A percentile compares a stretch with the other conserved stretches of the same genome.
These are phyloP conservation scores for Ceratocystis colombiana DNA, from an alignment of 2,329 filamentous ascomycete genomes.

Conservation along the genomic window DNA sequence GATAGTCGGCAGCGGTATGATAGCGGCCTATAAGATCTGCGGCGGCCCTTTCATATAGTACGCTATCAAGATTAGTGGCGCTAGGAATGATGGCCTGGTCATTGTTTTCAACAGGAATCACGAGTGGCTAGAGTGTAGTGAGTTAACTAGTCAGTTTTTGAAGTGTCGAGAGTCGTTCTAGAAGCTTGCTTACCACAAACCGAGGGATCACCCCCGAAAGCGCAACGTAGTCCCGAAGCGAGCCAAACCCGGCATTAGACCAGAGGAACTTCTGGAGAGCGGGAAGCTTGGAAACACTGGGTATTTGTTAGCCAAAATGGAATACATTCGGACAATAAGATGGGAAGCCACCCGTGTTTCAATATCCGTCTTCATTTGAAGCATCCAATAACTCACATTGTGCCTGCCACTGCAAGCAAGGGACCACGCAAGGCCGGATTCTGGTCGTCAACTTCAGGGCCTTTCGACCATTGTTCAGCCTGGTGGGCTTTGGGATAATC, in stretches of 20 bases:
- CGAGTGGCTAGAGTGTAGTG: slow-evolving; percentile 40
- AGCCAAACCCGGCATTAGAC: slow-evolving; percentile 25
- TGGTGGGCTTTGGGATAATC: slow-evolving; percentile 37
- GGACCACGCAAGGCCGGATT: slow-evolving; percentile 63
- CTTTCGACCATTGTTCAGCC: slow-evolving; percentile 34
- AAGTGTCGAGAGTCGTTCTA: slow-evolving; percentile 18
- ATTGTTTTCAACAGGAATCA: slow-evolving; percentile 41
- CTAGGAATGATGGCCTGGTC: slow-evolving; percentile 28
- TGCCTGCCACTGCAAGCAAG: slow-evolving; percentile 51
- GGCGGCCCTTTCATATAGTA: slow-evolving; percentile 37
- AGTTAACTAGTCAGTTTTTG: background rate
- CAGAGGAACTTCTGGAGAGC: slow-evolving; percentile 24
- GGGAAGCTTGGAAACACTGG: background rate
- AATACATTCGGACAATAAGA: background rate
- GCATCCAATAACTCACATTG: slow-evolving; percentile 41
- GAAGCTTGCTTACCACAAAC: slow-evolving; percentile 24
- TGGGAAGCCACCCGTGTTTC: background rate
- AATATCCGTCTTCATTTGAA: background rate
- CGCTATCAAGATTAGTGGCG: slow-evolving; percentile 36
- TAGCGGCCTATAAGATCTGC: slow-evolving; percentile 43
- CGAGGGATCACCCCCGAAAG: slow-evolving; percentile 21
- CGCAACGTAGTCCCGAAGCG: slow-evolving; percentile 16
- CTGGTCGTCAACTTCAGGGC: slow-evolving; percentile 36
- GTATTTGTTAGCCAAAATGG: background rate
- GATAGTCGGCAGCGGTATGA: slow-evolving; percentile 65